Conservation (phyloP, 2,329 filamentous ascomycete species). For the Hymenoscyphus occultus region DNA sequence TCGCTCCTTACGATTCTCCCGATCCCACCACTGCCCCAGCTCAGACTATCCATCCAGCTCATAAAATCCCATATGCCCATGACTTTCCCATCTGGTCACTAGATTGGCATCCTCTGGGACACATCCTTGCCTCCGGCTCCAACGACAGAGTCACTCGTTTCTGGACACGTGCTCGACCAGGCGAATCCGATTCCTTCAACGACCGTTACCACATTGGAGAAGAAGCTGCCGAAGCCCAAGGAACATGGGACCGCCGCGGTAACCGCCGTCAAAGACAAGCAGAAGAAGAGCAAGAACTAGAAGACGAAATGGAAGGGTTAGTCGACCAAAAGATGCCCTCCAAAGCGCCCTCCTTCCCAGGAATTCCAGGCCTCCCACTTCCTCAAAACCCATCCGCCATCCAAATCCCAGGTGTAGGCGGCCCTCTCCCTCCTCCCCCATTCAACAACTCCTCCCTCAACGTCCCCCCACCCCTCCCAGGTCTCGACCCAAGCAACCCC, state of each 20-base stretch:
- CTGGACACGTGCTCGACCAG: conserved; percentile 88
- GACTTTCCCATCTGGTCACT: conserved; percentile 96
- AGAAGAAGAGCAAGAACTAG: conserved; percentile 88
- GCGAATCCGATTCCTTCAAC: conserved; percentile 79
- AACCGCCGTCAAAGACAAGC: conserved; percentile 77
- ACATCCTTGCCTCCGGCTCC: conserved; percentile 91
- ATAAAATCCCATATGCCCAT: conserved; percentile 83
- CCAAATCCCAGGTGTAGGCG: conserved; percentile 50
- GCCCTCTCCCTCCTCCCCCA: conserved; percentile 39
- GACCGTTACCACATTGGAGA: conserved; percentile 96
- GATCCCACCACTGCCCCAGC: conserved; percentile 77
- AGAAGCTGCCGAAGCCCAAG: conserved; percentile 85
- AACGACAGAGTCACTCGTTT: conserved; percentile 97
- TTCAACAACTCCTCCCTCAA: conserved; percentile 45
- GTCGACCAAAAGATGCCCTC: conserved; percentile 83
- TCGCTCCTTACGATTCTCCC: conserved; percentile 80
- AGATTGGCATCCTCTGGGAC: conserved; percentile 95
- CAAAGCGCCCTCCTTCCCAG: conserved; percentile 60
- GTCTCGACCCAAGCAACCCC: conserved; percentile 57
- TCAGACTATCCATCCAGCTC: conserved; percentile 89
- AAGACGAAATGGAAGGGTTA: conserved; percentile 89
- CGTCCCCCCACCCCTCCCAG: conserved; percentile 45
- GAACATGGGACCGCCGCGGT: conserved; percentile 85
- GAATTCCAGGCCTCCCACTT: conserved; percentile 40
- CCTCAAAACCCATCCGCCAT: conserved; percentile 42